Evolutionary conservation across 345 rosid genomes (phyloP), one percentile per base, ranked within the genome.

Genomic region (Camelina sativa): DNA sequence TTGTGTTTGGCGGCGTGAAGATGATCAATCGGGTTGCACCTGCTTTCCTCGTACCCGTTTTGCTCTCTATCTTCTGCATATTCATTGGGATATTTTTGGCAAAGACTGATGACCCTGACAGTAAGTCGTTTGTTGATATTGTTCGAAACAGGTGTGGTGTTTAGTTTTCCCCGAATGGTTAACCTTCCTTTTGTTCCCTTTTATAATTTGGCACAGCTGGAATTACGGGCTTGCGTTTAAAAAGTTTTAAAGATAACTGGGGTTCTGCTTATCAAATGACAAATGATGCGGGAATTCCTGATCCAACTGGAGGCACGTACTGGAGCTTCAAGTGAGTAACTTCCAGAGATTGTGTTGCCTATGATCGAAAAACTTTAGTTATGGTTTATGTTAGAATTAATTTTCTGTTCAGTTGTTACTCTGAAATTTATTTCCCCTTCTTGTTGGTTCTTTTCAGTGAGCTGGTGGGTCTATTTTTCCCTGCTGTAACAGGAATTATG

Each of bases 11-110:
- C 62, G 99, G 98, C 8, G n/a, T n/a, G n/a, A n/a, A n/a, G n/a
- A n/a, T n/a, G n/a, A n/a, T n/a, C n/a, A 96, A 96, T 74, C 88
- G 98, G 68, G 99, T 96, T 80, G 98, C 99, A 40, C 99, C 99
- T 57, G 93, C 98, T 80, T 92, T 96, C 80, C 97, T 96, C 40
- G 41, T 96, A 73, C 97, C 99, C 50, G 99, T 96, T 71, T 72
- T 92, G 59, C 77, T 96, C 78, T 96, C 99, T 0, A 66, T 96
- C 65, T 79, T 88, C 82, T 91, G 99, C 91, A 96, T 96, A 81
- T 92, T 92, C 77, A 62, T 91, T 19, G 99, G 99, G 64, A 65
- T 89, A 50, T 84, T 85, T 83, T 40, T 80, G 78, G 89, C 96
- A 0, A 84, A 77, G 79, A 86, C 88, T 76, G 86, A 91, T 82